Conservation (phyloP, 345 rosid species). For the Citrus unshiu region DNA sequence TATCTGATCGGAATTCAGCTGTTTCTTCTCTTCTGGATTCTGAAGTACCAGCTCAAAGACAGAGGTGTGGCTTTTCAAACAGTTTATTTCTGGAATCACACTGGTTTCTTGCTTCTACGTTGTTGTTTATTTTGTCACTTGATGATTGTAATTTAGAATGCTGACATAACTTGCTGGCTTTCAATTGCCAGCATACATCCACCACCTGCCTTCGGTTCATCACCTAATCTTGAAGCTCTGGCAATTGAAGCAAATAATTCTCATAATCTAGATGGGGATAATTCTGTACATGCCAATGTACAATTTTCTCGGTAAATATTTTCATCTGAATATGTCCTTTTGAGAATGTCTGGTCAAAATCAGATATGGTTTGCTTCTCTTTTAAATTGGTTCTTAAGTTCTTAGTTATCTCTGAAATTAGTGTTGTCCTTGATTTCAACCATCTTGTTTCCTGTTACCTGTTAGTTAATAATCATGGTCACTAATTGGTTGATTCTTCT, state of each 20-base stretch:
- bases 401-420: background rate
- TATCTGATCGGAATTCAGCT: constrained; percentile 40
- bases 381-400: background rate
- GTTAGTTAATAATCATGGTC: background rate
- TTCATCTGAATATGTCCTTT: constrained; percentile 8
- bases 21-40: constrained; percentile 34
- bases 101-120: background rate
- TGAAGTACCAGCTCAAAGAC: constrained; percentile 33
- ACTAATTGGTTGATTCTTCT: background rate
- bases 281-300: constrained; percentile 75
- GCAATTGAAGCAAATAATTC: constrained; percentile 56
- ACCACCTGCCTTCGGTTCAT: constrained; percentile 98
- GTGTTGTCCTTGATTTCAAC: background rate
- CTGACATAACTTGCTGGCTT: constrained; percentile 20
- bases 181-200: constrained; percentile 75
- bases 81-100: background rate
- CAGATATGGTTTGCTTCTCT: background rate
- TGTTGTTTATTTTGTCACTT: background rate
- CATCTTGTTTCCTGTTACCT: background rate
- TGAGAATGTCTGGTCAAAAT: background rate
- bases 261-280: constrained; percentile 55
- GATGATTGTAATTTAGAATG: constrained; percentile 9
- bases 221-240: constrained; percentile 91
- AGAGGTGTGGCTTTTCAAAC: constrained; percentile 41
- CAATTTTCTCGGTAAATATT: constrained; percentile 55